Conservation (phyloP, 768 basidiomycete species). For the Crucibulum laeve region DNA sequence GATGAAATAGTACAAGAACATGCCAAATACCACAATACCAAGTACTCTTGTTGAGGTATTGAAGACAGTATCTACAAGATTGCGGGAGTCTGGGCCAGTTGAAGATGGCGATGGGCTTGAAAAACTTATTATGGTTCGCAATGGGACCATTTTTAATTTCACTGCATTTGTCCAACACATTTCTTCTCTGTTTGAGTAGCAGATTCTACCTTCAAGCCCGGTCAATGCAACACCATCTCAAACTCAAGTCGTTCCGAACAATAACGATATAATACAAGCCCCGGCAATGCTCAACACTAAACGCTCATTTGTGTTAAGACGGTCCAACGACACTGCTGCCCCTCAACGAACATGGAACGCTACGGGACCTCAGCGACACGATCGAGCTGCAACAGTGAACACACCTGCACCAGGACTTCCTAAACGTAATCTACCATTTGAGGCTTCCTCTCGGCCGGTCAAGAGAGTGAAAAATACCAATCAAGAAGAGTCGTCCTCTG, state of each 20-base stretch:
- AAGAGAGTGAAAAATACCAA: constrained; percentile 29
- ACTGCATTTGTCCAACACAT: constrained; percentile 32
- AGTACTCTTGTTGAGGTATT: no score
- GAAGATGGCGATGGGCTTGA: constrained; percentile 25
- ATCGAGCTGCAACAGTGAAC: background rate
- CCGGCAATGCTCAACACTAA: no score
- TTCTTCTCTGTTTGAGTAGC: constrained; percentile 41
- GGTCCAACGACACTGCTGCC: no score
- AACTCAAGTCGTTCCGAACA: no score
- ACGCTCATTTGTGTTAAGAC: no score
- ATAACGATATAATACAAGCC: no score
- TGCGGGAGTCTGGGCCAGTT: constrained; percentile 14
- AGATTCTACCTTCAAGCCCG: no score
- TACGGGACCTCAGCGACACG: background rate
- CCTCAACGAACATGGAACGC: no score
- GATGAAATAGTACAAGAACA: no score
- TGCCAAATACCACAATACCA: no score
- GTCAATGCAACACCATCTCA: no score
- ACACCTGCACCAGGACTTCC: no score
- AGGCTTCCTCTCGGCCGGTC: constrained; percentile 23
- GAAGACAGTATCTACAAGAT: constrained; percentile 23
- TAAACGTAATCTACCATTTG: constrained; percentile 9
- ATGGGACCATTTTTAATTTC: constrained; percentile 33
- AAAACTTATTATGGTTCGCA: constrained; percentile 55
- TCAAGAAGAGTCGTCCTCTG: constrained; percentile 5